Base-by-base conservation (phyloP, 139 green algal species). In the Haematococcus sp. region DNA sequence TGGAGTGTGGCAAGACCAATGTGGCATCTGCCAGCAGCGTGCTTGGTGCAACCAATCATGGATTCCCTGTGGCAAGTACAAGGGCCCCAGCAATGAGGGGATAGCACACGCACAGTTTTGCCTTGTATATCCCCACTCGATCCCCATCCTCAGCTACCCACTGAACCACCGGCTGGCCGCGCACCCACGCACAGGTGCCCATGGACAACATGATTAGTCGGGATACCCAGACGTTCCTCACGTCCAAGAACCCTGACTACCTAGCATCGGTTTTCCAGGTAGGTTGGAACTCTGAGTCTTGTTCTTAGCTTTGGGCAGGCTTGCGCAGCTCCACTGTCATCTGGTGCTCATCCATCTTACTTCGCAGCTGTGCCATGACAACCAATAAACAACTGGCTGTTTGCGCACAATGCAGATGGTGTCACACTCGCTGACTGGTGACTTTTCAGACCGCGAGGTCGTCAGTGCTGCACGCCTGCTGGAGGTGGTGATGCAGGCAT, bases 181-280 rank as follows among this genome's bases (percentile, higher is more conserved):
- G n/a, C n/a, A n/a, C n/a, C n/a, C n/a, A n/a, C n/a, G n/a, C n/a
- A n/a, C n/a, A 95, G 60, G 81, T 93, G 35, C 89, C 91, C 2
- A 74, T 99, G 65, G 95, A 98, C 85, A 99, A 98, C 86, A 96
- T 88, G 79, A 94, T 99, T 73, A 90, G 77, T 54, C 77, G 89
- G 25, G 90, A 84, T 68, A 95, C 89, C 0, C 85, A 94, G 35
- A 61, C 74, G 19, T 97, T 95, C 76, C 76, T 97, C 28, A 69
- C 60, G 60, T 77, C 63, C 77, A 88, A 86, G 61, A 40, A 77
- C 30, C 92, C 90, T 30, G 83, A 92, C 86, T 95, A 94, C 83
- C 75, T 92, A 44, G 71, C 81, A 1, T 85, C 79, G 1, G 81
- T 89, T 15, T 91, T 86, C 61, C 70, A 88, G 76, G 84, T 87